Percentiles rank a stretch among this genome's conserved stretches.
These are phyloP conservation scores for Trichocladium antarcticum DNA, from an alignment of 495 filamentous ascomycete genomes.

Conservation along the genomic window DNA sequence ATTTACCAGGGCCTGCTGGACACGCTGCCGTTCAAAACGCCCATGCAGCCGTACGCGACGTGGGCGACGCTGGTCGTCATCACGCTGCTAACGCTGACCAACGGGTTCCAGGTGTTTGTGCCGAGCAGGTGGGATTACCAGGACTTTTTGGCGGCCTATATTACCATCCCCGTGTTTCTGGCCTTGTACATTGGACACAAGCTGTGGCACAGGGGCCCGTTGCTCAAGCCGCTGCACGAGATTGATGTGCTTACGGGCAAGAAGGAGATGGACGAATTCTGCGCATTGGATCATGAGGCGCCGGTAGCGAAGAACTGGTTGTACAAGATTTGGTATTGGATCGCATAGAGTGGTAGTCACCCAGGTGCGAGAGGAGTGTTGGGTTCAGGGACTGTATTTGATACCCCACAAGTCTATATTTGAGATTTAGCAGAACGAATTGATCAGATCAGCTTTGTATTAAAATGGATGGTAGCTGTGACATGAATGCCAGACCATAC, in stretches of 20 bases:
- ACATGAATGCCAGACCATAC: no score
- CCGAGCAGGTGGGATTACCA: constrained; percentile 27
- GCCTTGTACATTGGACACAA: constrained; percentile 36
- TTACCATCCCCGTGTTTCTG: constrained; percentile 37
- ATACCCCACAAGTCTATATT: neutral
- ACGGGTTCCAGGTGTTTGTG: constrained; percentile 40
- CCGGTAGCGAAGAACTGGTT: constrained; percentile 31
- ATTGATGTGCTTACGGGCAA: constrained; percentile 40
- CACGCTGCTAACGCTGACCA: constrained; percentile 35
- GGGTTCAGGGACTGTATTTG: neutral
- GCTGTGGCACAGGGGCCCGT: constrained; percentile 23
- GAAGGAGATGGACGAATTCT: constrained; percentile 41
- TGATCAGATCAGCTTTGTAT: no score
- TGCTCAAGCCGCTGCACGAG: constrained; percentile 20
- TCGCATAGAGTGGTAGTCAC: no score
- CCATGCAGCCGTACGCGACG: constrained; percentile 33
- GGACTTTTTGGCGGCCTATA: constrained; percentile 38
- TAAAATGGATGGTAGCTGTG: no score
- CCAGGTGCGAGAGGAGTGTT: neutral
- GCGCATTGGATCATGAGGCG: constrained; percentile 24
- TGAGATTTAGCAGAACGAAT: no score
- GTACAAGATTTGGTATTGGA: constrained; percentile 38
- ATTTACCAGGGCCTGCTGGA: constrained; percentile 26
- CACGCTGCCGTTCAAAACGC: constrained; percentile 32
- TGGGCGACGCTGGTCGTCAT: constrained; percentile 31